phyloP scores from a whole-genome alignment of 1,284 basidiomycete species.

The Quambalaria eucalypti region DNA sequence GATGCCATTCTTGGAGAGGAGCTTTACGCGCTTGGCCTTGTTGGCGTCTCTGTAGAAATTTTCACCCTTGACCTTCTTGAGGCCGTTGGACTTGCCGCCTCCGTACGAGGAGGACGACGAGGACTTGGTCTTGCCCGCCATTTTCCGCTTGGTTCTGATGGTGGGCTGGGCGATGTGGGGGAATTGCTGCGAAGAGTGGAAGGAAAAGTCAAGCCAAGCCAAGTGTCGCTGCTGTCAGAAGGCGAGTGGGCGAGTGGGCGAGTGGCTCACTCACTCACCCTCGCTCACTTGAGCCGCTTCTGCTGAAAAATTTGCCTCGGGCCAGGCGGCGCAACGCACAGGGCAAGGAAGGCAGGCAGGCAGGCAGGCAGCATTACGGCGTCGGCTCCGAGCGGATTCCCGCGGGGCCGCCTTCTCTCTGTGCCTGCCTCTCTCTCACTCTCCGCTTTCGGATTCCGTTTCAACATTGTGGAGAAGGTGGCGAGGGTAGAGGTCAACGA shows the following conservation, averaged over 20 bases:
- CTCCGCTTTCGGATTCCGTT: no score
- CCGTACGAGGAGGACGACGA: neutral
- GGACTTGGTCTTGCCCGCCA: neutral
- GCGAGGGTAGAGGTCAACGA: no score
- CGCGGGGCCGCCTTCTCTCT: no score
- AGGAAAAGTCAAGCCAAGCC: neutral
- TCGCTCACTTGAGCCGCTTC: no score
- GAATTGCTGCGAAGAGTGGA: neutral
- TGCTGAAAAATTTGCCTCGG: neutral
- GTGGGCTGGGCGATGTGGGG: neutral
- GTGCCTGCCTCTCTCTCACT: no score
- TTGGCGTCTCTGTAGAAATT: slow-evolving; percentile 47
- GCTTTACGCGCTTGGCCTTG: slow-evolving; percentile 43
- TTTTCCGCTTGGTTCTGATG: neutral
- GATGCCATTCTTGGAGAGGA: slow-evolving; percentile 38
- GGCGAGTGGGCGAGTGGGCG: no score
- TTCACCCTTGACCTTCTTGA: slow-evolving; percentile 23
- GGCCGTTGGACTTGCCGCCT: neutral
- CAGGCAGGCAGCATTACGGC: neutral
- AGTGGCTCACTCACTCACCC: no score
- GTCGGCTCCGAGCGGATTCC: no score
- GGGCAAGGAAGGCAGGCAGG: neutral
- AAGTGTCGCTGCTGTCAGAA: no score
- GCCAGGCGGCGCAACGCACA: neutral
- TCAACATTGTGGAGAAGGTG: no score